A percentile compares a stretch with the other conserved stretches of the same genome.
These are phyloP conservation scores for Yarrowia osloensis DNA, from an alignment of 805 yeast genomes.

Conservation along the genomic window DNA sequence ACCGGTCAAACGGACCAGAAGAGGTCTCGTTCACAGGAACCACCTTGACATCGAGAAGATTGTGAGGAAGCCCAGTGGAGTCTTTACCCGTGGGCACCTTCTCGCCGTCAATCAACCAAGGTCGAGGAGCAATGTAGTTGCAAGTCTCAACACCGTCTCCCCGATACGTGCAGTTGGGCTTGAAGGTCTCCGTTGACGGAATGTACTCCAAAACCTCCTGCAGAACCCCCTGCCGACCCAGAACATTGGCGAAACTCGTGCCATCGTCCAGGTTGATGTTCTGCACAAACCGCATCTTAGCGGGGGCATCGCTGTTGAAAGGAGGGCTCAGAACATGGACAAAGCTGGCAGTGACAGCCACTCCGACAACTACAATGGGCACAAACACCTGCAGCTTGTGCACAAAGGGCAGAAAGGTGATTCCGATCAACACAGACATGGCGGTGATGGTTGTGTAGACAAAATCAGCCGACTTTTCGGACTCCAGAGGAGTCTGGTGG, in stretches of 20 bases:
- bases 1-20: slow-evolving; percentile 44
- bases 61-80: slow-evolving; percentile 38
- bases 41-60: slow-evolving; percentile 33
- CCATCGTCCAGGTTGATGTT: slow-evolving; percentile 50
- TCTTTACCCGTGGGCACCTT: slow-evolving; percentile 37
- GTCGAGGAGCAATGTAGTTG: slow-evolving; percentile 52
- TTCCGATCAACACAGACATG: slow-evolving; percentile 46
- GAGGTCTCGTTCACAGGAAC: slow-evolving; percentile 21
- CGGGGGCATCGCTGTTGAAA: slow-evolving; percentile 62
- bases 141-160: slow-evolving; percentile 57
- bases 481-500: slow-evolving; percentile 72
- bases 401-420: slow-evolving; percentile 66
- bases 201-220: slow-evolving; percentile 35
- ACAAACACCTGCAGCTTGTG: slow-evolving; percentile 63
- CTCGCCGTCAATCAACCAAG: slow-evolving; percentile 47
- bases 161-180: slow-evolving; percentile 42
- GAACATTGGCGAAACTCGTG: slow-evolving; percentile 35
- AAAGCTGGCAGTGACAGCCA: slow-evolving; percentile 45
- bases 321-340: slow-evolving; percentile 48
- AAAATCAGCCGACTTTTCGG: slow-evolving; percentile 47
- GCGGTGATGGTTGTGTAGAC: slow-evolving; percentile 45
- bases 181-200: background rate
- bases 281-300: slow-evolving; percentile 73
- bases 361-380: slow-evolving; percentile 46
- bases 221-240: slow-evolving; percentile 32